Percentiles rank a stretch among this genome's conserved stretches.
Conservation (phyloP, 805 yeast species). For the Candida sonorensis region DNA sequence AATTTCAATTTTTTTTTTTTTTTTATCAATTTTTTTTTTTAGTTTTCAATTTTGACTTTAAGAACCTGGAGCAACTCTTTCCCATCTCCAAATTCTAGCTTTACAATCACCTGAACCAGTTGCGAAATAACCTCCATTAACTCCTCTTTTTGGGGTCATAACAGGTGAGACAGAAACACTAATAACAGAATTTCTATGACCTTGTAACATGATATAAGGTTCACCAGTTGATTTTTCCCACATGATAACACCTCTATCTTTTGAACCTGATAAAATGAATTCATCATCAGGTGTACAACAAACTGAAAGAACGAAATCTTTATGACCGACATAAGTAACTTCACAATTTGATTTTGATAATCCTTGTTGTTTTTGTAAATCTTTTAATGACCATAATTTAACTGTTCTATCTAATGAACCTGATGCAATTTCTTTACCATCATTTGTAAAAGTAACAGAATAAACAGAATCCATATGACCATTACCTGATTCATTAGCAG, state of each 20-base stretch:
- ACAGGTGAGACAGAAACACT: constrained; percentile 87
- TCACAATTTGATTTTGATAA: constrained; percentile 59
- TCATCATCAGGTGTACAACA: constrained; percentile 91
- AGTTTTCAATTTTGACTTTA: background rate
- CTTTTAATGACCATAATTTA: constrained; percentile 88
- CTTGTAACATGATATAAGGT: constrained; percentile 91
- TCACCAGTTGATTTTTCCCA: constrained; percentile 94
- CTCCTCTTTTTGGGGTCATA: constrained; percentile 42
- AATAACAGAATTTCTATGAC: constrained; percentile 93
- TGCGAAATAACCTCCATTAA: constrained; percentile 80
- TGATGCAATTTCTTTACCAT: constrained; percentile 85
- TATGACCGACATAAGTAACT: constrained; percentile 91
- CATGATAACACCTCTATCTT: constrained; percentile 93
- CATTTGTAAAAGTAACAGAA: constrained; percentile 87
- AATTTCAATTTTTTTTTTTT: too few relatives aligned
- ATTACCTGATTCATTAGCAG: constrained; percentile 80
- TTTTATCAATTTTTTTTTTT: background rate
- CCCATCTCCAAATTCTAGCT: constrained; percentile 95
- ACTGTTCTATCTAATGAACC: constrained; percentile 96
- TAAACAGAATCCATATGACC: constrained; percentile 97
- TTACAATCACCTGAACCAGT: constrained; percentile 97
- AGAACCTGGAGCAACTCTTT: constrained; percentile 26
- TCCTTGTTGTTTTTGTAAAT: constrained; percentile 38
- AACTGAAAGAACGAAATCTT: constrained; percentile 90
- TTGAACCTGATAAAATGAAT: constrained; percentile 88